Base-by-base conservation (phyloP, 306 rosid species). In the Cajanus cajan region DNA sequence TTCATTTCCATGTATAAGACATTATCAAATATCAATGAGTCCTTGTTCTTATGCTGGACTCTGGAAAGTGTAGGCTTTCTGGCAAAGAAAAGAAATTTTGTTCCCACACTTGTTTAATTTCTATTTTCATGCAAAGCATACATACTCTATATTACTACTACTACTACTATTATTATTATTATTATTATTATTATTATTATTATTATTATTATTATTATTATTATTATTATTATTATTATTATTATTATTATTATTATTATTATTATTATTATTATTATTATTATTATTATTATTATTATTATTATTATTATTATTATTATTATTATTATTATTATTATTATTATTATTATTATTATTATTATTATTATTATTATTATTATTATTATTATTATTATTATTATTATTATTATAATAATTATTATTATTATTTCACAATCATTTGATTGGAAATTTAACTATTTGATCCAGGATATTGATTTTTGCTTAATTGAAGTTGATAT, bases 401-500 rank as follows among this genome's bases (percentile, higher is more conserved):
- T 28, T 28, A 3, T 28, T 28, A 28, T n/a, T n/a, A n/a, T n/a
- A n/a, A n/a, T n/a, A n/a, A n/a, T n/a, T n/a, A n/a, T n/a, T n/a
- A n/a, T n/a, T n/a, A 28, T 1, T 66, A 52, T 58, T 74, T 81
- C 65, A 81, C 9, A 7, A 63, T 51, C 41, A 73, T 82, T 82
- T 36, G 54, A 31, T 59, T 73, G 50, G 15, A 40, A 19, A 66
- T 40, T 44, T 40, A 59, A 2, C 59, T 24, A 76, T 73, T 78
- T 51, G 75, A 67, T 80, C 62, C 69, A 36, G 33, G 71, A 57
- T 68, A 68, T 81, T 81, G 62, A 22, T 9, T 57, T 85, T 77
- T 52, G 43, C 41, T 63, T 81, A 34, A 67, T 76, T 50, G 36
- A 7, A 75, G 75, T 74, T 73, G 81, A 73, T 68, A 34, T 77